A percentile compares a stretch with the other conserved stretches of the same genome.
phyloP scores from a whole-genome alignment of 768 basidiomycete species.

The Auricularia auricula-judae region DNA sequence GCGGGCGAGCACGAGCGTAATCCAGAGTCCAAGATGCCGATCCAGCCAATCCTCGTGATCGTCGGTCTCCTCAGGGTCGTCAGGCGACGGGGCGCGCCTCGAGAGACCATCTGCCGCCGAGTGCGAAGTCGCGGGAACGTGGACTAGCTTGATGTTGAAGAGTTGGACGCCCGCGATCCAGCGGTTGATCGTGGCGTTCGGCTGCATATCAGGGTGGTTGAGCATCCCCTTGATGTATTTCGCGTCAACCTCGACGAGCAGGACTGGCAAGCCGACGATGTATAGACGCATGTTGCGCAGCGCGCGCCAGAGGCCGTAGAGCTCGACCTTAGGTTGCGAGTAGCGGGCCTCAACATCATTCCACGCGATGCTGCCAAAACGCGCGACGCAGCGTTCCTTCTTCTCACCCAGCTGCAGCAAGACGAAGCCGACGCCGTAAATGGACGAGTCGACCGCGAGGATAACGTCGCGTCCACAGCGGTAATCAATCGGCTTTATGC shows the following conservation, averaged over 20 bases:
- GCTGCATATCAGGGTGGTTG: slow-evolving; percentile 26
- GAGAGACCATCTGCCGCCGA: slow-evolving; percentile 30
- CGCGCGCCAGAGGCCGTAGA: slow-evolving; percentile 17
- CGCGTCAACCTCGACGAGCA: slow-evolving; percentile 28
- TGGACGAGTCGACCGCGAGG: slow-evolving; percentile 27
- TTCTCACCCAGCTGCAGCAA: slow-evolving; percentile 22
- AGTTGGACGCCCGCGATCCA: slow-evolving; percentile 30
- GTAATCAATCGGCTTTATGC: slow-evolving; percentile 24
- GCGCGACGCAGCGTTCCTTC: slow-evolving; percentile 12
- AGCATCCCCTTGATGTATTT: slow-evolving; percentile 34
- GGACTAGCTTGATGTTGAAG: slow-evolving; percentile 26
- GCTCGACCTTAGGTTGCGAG: slow-evolving; percentile 19
- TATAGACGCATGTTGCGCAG: slow-evolving; percentile 13
- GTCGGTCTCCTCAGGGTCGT: neutral
- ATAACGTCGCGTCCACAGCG: slow-evolving; percentile 14
- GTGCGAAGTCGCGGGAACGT: slow-evolving; percentile 25
- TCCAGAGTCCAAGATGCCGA: neutral
- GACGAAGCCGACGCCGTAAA: slow-evolving; percentile 25
- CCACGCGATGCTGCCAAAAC: slow-evolving; percentile 25
- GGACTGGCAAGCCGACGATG: slow-evolving; percentile 18
- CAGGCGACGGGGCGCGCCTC: neutral
- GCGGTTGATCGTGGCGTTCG: slow-evolving; percentile 26
- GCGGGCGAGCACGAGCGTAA: too few species aligned
- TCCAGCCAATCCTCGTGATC: neutral
- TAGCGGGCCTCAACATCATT: slow-evolving; percentile 17